Percentiles rank a stretch among this genome's conserved stretches.
These are phyloP conservation scores for Thuja plicata DNA, from an alignment of 83 land plant species.

Conservation along the genomic window DNA sequence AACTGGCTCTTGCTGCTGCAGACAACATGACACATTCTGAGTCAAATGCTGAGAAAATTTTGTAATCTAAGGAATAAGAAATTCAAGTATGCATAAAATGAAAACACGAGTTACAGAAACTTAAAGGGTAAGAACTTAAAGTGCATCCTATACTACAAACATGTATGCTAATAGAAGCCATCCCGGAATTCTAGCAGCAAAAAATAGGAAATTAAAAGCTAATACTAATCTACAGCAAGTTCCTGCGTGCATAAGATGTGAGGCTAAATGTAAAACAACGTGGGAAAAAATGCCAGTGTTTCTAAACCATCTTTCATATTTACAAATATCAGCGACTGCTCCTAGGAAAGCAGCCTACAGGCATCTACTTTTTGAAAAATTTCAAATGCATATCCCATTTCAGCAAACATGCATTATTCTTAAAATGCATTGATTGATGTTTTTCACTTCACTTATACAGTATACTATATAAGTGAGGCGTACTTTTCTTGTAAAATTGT, in stretches of 20 bases:
- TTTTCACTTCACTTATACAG: background rate
- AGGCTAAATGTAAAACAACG: background rate
- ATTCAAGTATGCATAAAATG: background rate
- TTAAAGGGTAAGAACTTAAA: background rate
- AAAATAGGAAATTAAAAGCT: background rate
- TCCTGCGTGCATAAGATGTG: background rate
- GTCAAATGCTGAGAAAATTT: background rate
- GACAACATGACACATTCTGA: background rate
- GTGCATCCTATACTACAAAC: background rate
- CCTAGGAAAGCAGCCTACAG: background rate
- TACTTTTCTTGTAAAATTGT: background rate
- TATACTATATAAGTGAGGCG: background rate
- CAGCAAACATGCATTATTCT: background rate
- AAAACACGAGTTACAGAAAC: background rate
- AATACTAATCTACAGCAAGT: background rate
- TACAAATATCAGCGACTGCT: background rate
- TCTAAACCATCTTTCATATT: background rate
- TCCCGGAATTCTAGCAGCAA: background rate
- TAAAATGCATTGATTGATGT: background rate
- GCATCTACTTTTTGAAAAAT: background rate
- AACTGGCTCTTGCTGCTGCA: slow-evolving; percentile 9
- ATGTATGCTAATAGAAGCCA: background rate
- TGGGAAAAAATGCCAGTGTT: background rate
- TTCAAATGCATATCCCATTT: background rate
- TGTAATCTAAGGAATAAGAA: background rate